Percentiles rank a stretch among this genome's conserved stretches.
phyloP scores from a whole-genome alignment of 2,329 filamentous ascomycete genomes.

The Fusarium decemcellulare region DNA sequence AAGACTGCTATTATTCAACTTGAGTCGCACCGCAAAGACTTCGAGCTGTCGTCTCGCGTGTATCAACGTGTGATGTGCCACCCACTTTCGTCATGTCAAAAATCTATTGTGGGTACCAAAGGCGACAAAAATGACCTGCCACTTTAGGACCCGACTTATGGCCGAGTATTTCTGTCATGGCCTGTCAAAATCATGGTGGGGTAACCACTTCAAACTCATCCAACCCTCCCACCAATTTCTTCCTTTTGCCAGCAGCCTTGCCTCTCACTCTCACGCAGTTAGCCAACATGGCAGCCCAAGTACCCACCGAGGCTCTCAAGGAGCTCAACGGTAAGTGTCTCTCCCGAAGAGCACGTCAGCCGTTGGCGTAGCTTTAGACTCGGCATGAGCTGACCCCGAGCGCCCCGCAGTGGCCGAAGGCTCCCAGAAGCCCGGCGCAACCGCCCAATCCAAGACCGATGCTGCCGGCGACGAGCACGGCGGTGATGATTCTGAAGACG shows the following conservation, averaged over 20 bases:
- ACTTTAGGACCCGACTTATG: background rate
- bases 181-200: constrained; percentile 39
- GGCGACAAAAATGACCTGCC: constrained; percentile 12
- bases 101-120: constrained; percentile 39
- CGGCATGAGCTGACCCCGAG: constrained; percentile 16
- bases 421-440: constrained; percentile 57
- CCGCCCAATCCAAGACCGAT: constrained; percentile 55
- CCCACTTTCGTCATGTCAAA: constrained; percentile 46
- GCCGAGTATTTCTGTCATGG: constrained; percentile 35
- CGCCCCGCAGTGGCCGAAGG: constrained; percentile 56
- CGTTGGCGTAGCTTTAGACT: constrained; percentile 1
- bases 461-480: constrained; percentile 59
- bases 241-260: constrained; percentile 37
- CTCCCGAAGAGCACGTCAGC: background rate
- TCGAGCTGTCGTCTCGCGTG: constrained; percentile 17
- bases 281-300: constrained; percentile 60
- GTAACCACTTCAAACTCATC: constrained; percentile 35
- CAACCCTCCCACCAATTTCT: constrained; percentile 41
- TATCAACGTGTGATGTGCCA: constrained; percentile 16
- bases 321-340: constrained; percentile 57
- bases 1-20: constrained; percentile 2
- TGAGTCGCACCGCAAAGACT: constrained; percentile 9
- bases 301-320: constrained; percentile 59
- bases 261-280: constrained; percentile 33
- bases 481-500: constrained; percentile 68